These are phyloP conservation scores for Escovopsis sp. DNA, from an alignment of 2,329 filamentous ascomycete genomes.

Conservation along the genomic window DNA sequence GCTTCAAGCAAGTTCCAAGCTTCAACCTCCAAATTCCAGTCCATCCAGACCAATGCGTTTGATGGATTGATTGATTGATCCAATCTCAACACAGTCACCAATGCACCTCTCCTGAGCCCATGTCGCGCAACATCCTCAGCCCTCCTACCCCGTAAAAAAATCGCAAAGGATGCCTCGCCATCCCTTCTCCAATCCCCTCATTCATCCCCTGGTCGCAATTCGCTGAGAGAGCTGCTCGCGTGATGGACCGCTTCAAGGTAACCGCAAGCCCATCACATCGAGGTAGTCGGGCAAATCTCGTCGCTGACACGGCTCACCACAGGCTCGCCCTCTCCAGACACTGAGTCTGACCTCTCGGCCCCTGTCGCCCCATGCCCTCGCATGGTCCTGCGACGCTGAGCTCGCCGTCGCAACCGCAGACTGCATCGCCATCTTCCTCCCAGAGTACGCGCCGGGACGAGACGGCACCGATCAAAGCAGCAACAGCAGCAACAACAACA, in stretches of 20 bases:
- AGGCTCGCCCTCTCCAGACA: constrained; percentile 33
- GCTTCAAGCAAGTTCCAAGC: too few relatives aligned
- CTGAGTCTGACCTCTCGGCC: constrained; percentile 29
- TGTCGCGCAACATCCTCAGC: too few relatives aligned
- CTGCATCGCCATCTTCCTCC: constrained; percentile 35
- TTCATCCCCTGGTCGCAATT: too few relatives aligned
- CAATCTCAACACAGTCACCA: too few relatives aligned
- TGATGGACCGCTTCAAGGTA: constrained; percentile 13
- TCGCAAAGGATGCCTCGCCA: too few relatives aligned
- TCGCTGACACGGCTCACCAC: constrained; percentile 2
- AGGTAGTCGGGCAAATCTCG: background rate
- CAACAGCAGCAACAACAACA: too few relatives aligned
- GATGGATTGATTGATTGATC: too few relatives aligned
- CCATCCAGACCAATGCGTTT: too few relatives aligned
- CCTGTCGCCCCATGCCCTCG: constrained; percentile 26
- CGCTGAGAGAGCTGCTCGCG: background rate
- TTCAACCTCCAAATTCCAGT: too few relatives aligned
- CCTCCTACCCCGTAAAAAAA: too few relatives aligned
- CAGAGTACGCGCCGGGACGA: constrained; percentile 22
- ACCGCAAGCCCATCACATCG: background rate
- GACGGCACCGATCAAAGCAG: constrained; percentile 6
- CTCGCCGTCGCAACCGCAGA: constrained; percentile 43
- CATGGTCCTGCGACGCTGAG: constrained; percentile 44
- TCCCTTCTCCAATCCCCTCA: too few relatives aligned
- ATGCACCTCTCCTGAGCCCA: too few relatives aligned